Evolutionary conservation across 352 stramenopile species (phyloP).

Genomic region (Aphanomyces astaci): DNA sequence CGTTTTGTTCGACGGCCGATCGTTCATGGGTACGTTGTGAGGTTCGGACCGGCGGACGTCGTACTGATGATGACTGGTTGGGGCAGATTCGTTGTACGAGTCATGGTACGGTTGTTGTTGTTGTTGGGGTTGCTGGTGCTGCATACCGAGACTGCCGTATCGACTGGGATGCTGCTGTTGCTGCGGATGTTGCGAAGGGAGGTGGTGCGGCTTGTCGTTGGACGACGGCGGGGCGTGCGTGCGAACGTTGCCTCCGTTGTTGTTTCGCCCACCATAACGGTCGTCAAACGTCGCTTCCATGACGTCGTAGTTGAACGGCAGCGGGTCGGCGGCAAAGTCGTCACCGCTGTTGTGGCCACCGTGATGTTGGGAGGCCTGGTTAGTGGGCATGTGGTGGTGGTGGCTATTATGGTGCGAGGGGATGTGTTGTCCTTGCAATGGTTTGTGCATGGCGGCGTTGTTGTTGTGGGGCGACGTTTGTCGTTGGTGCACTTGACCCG

Average conservation of each 20-base stretch:
- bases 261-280: neutral
- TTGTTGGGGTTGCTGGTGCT: neutral
- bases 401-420: neutral
- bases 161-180: slow-evolving; percentile 23
- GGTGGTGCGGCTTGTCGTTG: slow-evolving; percentile 27
- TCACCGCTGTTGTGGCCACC: slow-evolving; percentile 24
- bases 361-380: neutral
- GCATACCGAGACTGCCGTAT: slow-evolving; percentile 25
- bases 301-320: slow-evolving; percentile 62
- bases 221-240: slow-evolving; percentile 19
- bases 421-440: neutral
- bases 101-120: neutral
- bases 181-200: slow-evolving; percentile 15
- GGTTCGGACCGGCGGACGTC: neutral
- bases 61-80: slow-evolving; percentile 1
- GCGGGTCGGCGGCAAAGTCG: slow-evolving; percentile 65
- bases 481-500: neutral
- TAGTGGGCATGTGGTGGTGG: neutral
- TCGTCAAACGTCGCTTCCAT: slow-evolving; percentile 22
- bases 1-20: neutral
- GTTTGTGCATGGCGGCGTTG: slow-evolving; percentile 11
- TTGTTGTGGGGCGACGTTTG: neutral
- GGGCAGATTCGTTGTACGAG: neutral
- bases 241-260: slow-evolving; percentile 30
- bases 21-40: neutral